A percentile compares a stretch with the other conserved stretches of the same genome.
These are phyloP conservation scores for Monarda citriodora DNA, from an alignment of 305 asterid species.

Conservation along the genomic window DNA sequence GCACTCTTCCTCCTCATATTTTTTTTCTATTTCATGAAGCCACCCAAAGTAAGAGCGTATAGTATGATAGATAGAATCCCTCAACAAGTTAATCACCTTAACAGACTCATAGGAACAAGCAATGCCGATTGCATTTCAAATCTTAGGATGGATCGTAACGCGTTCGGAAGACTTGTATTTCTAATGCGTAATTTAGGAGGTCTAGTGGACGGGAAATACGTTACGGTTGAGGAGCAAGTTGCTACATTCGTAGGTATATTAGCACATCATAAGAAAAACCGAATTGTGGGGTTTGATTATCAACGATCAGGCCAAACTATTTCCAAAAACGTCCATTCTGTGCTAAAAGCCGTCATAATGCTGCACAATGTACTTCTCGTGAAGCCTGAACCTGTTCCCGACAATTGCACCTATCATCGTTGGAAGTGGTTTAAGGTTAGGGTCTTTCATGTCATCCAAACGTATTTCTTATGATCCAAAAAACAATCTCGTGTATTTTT, in stretches of 20 bases:
- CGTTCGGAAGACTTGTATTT: not conserved
- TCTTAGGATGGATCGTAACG: not conserved
- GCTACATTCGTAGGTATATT: not conserved
- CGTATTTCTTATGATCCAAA: too few species aligned
- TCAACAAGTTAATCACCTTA: too few species aligned
- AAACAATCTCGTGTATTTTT: too few species aligned
- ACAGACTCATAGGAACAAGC: not conserved
- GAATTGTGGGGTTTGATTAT: too few species aligned
- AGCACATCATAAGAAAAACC: not conserved
- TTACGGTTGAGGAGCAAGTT: not conserved
- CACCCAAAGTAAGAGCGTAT: too few species aligned
- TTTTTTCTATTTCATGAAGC: too few species aligned
- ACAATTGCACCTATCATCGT: not conserved
- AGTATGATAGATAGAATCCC: too few species aligned
- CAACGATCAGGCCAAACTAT: not conserved
- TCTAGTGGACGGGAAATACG: too few species aligned
- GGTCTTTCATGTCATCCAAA: too few species aligned
- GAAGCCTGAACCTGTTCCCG: not conserved
- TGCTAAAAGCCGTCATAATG: not conserved
- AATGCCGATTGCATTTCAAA: too few species aligned
- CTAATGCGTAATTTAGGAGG: not conserved
- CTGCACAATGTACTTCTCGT: not conserved
- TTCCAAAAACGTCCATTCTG: not conserved
- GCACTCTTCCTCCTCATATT: too few species aligned
- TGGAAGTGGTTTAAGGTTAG: not conserved